Evolutionary conservation across 257 asterid species (phyloP).

Genomic region (Craterostigma plantagineum): DNA sequence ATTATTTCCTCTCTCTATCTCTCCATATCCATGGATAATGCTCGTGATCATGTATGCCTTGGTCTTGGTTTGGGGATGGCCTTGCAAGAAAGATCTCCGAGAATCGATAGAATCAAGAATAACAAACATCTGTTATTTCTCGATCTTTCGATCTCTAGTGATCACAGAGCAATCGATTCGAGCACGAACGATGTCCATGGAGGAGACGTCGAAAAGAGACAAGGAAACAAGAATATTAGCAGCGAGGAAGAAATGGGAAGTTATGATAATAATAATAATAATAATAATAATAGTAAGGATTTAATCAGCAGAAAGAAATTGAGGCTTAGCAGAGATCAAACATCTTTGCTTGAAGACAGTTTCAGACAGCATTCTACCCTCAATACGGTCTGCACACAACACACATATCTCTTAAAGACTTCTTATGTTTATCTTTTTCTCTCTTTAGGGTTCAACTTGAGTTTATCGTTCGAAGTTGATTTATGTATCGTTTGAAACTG

Average conservation of each 20-base stretch:
- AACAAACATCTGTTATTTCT: not conserved
- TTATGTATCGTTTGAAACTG: not conserved
- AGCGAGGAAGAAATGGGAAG: constrained; percentile 4
- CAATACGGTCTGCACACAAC: constrained; percentile 16
- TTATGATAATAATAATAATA: constrained; percentile 4
- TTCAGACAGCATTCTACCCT: constrained; percentile 28
- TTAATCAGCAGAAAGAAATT: constrained; percentile 19
- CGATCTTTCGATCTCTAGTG: not conserved
- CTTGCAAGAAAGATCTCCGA: not conserved
- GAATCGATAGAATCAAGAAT: not conserved
- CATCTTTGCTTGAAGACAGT: constrained; percentile 29
- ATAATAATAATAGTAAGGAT: too few species aligned
- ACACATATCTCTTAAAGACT: not conserved
- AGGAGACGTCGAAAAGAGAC: constrained; percentile 6
- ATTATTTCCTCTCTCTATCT: too few species aligned
- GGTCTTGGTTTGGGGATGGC: not conserved
- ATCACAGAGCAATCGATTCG: not conserved
- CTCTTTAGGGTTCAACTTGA: not conserved
- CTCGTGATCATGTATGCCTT: not conserved
- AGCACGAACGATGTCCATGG: not conserved
- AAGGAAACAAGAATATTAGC: constrained; percentile 10
- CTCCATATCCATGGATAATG: too few species aligned
- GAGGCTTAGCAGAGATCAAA: constrained; percentile 38
- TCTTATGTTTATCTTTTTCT: too few species aligned
- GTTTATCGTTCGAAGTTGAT: not conserved